phyloP scores from a whole-genome alignment of 2,329 filamentous ascomycete species.

The Fusarium sp. region DNA sequence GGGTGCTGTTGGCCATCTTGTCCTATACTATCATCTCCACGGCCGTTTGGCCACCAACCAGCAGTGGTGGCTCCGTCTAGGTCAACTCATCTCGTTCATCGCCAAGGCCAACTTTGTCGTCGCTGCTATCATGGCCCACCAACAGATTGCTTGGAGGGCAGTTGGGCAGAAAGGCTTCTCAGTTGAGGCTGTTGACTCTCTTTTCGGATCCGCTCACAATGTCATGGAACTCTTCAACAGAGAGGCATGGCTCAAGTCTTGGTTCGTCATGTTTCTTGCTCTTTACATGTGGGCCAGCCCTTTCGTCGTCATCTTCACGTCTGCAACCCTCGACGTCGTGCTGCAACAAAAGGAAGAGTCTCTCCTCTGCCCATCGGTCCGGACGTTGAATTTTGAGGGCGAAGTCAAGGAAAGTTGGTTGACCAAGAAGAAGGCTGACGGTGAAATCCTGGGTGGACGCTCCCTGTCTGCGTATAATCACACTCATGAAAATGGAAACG shows the following conservation, averaged over 20 bases:
- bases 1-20: conserved; percentile 14
- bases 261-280: conserved; percentile 14
- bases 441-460: not conserved
- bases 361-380: not conserved
- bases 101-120: conserved; percentile 21
- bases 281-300: conserved; percentile 25
- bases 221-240: conserved; percentile 8
- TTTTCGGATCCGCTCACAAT: conserved; percentile 16
- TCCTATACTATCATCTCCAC: conserved; percentile 19
- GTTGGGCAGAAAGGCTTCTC: conserved; percentile 18
- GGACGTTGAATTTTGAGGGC: not conserved
- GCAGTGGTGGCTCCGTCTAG: conserved; percentile 31
- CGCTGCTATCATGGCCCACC: conserved; percentile 24
- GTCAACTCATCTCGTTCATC: conserved; percentile 25
- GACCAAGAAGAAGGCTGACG: not conserved
- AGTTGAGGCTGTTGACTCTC: conserved; percentile 19
- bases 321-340: conserved; percentile 7
- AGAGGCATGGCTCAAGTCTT: conserved; percentile 11
- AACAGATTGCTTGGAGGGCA: conserved; percentile 21
- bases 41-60: conserved; percentile 20
- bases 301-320: conserved; percentile 23
- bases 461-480: not conserved
- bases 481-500: not conserved
- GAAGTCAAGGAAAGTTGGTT: not conserved
- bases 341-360: not conserved